Evolutionary conservation across 768 basidiomycete species (phyloP).

Genomic region (Asterophora parasitica): DNA sequence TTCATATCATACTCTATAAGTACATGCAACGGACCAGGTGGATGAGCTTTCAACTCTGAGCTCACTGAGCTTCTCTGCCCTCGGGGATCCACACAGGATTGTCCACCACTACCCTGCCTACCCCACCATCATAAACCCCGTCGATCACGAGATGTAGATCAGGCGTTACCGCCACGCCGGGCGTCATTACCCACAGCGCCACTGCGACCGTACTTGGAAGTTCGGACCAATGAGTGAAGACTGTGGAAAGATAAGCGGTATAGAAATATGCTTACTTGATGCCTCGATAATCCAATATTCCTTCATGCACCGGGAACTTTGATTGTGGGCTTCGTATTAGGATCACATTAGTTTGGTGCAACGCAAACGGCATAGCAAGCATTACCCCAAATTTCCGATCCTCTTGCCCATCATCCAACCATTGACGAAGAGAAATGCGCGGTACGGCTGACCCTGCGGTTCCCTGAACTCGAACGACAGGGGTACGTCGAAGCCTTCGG

Average conservation of each 20-base stretch:
- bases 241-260: background rate
- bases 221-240: background rate
- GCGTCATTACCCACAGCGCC: conserved; percentile 65
- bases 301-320: conserved; percentile 81
- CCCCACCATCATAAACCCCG: conserved; percentile 58
- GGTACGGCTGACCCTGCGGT: conserved; percentile 55
- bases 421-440: conserved; percentile 73
- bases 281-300: conserved; percentile 71
- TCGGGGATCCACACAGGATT: conserved; percentile 54
- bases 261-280: conserved; percentile 55
- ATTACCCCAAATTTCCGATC: conserved; percentile 65
- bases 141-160: conserved; percentile 52
- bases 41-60: background rate
- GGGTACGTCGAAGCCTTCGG: conserved; percentile 56
- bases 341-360: conserved; percentile 1
- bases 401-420: conserved; percentile 90
- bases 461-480: conserved; percentile 71
- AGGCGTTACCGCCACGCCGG: conserved; percentile 41
- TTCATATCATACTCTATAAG: too few species aligned
- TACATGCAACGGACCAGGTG: too few species aligned
- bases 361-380: background rate
- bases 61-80: conserved; percentile 20
- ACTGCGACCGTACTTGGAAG: conserved; percentile 48
- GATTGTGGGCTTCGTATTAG: conserved; percentile 54
- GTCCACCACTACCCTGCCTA: conserved; percentile 49